These are phyloP conservation scores for Sporodiniella umbellata DNA, from an alignment of 371 early-diverging fungal species.

Conservation along the genomic window DNA sequence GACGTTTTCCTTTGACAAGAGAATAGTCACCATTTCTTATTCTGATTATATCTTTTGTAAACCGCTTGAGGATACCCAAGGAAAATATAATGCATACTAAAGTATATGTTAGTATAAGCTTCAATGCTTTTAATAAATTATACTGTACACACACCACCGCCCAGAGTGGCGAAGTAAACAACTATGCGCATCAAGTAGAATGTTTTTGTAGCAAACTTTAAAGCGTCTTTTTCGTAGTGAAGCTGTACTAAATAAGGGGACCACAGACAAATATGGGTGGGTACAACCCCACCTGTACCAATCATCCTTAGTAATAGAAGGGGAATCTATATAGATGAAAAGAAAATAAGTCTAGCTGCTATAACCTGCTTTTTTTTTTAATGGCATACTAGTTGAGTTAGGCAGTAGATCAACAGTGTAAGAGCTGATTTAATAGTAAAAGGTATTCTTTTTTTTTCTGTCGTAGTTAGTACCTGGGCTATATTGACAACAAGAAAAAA, in stretches of 20 bases:
- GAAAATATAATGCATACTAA: constrained; percentile 40
- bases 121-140: neutral
- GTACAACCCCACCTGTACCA: constrained; percentile 43
- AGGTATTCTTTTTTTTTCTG: constrained; percentile 31
- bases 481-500: neutral
- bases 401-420: constrained; percentile 32
- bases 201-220: constrained; percentile 33
- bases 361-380: too few relatives aligned
- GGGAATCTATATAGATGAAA: constrained; percentile 26
- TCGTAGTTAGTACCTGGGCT: neutral
- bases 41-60: constrained; percentile 41
- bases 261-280: constrained; percentile 38
- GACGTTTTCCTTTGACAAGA: constrained; percentile 44
- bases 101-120: neutral
- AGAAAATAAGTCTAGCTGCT: neutral
- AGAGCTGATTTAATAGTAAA: constrained; percentile 38
- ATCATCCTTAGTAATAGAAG: constrained; percentile 36
- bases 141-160: constrained; percentile 36
- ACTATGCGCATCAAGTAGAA: constrained; percentile 35
- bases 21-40: constrained; percentile 42
- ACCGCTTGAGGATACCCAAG: constrained; percentile 40
- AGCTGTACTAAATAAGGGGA: constrained; percentile 36
- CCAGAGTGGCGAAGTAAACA: constrained; percentile 32
- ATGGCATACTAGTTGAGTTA: constrained; percentile 36
- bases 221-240: constrained; percentile 34